Conservation (phyloP, 2,329 filamentous ascomycete species). For the Clonostachys byssicola region DNA sequence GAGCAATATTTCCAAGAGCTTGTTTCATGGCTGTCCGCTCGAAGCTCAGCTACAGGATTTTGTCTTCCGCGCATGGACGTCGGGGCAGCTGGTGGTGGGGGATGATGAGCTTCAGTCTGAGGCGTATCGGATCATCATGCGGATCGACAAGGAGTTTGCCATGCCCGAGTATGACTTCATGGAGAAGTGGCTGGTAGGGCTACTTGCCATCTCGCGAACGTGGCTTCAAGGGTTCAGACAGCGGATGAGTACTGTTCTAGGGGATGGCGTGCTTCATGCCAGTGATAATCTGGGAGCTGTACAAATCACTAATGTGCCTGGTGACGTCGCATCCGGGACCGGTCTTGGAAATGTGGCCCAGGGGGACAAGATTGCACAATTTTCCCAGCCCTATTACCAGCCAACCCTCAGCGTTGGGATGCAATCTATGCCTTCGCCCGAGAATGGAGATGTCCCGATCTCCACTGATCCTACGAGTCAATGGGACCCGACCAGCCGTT, state of each 20-base stretch:
- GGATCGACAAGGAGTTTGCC: conserved; percentile 46
- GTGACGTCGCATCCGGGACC: no score
- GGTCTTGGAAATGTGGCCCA: no score
- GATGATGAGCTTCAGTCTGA: conserved; percentile 57
- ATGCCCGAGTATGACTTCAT: conserved; percentile 42
- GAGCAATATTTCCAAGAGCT: conserved; percentile 50
- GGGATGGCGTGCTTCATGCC: no score
- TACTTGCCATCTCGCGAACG: conserved; percentile 39
- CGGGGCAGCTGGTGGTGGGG: conserved; percentile 53
- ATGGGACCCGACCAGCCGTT: no score
- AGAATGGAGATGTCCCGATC: no score
- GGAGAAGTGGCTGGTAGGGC: conserved; percentile 51
- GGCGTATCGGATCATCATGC: conserved; percentile 52
- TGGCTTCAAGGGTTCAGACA: conserved; percentile 55
- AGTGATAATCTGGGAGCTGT: no score
- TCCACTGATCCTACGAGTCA: no score
- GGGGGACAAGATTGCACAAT: no score
- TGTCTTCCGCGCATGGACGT: conserved; percentile 37
- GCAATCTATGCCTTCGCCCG: no score
- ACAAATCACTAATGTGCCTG: no score
- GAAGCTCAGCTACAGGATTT: conserved; percentile 51
- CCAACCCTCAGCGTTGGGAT: no score
- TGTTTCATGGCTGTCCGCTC: conserved; percentile 53
- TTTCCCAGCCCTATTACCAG: no score
- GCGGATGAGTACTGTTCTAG: conserved; percentile 16